Evolutionary conservation across 768 basidiomycete species (phyloP).

Genomic region (Tricholoma saponaceum): DNA sequence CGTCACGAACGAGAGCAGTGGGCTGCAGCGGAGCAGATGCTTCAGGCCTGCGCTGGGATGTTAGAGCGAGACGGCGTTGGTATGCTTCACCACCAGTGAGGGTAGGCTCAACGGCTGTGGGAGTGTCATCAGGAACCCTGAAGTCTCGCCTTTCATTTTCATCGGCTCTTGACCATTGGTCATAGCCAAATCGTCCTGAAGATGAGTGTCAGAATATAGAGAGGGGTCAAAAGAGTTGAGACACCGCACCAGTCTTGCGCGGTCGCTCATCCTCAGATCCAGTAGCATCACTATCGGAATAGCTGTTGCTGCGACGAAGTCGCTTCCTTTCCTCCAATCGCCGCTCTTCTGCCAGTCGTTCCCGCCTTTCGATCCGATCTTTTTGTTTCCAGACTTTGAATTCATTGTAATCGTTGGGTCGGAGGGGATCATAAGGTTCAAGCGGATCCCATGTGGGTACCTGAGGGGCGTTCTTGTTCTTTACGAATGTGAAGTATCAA

Average conservation of each 20-base stretch:
- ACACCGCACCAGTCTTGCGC: conserved; percentile 57
- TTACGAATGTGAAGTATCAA: conserved; percentile 6
- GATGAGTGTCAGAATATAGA: conserved; percentile 4
- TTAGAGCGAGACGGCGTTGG: conserved; percentile 71
- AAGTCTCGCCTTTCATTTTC: conserved; percentile 30
- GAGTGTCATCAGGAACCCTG: conserved; percentile 25
- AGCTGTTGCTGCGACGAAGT: conserved; percentile 49
- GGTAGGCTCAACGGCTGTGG: conserved; percentile 36
- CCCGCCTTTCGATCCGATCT: conserved; percentile 70
- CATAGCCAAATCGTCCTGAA: conserved; percentile 47
- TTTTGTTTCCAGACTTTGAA: conserved; percentile 79
- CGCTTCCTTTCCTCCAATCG: conserved; percentile 57
- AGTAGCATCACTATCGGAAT: conserved; percentile 63
- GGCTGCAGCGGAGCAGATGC: conserved; percentile 20
- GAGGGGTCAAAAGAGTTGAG: neutral
- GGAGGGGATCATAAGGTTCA: conserved; percentile 76
- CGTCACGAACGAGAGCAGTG: conserved; percentile 14
- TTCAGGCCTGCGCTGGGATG: conserved; percentile 25
- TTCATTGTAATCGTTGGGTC: conserved; percentile 87
- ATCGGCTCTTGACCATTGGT: conserved; percentile 54
- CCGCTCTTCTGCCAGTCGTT: conserved; percentile 57
- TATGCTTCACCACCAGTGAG: conserved; percentile 80
- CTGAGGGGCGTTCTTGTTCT: conserved; percentile 60
- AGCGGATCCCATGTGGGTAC: conserved; percentile 69
- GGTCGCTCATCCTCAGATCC: conserved; percentile 66